Base-by-base conservation (phyloP, 495 filamentous ascomycete species). In the Lindgomyces ingoldianus region DNA sequence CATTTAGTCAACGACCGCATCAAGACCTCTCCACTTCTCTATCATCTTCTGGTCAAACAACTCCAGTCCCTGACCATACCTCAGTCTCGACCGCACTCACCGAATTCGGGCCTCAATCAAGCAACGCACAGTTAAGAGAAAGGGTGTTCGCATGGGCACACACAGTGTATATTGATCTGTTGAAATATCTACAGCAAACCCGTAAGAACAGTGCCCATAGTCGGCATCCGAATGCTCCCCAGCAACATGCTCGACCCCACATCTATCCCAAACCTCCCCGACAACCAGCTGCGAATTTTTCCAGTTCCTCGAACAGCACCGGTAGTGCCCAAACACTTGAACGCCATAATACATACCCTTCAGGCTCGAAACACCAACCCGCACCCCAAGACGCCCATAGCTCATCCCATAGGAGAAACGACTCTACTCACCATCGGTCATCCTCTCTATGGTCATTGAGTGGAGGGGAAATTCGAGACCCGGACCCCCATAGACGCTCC, bases 71-170 rank as follows among this genome's bases (percentile, higher is more conserved):
- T 2, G 57, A 65, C 12, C 58, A 64, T 12, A 68, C 62, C 1
- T 63, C 72, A 6, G n/a, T 50, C 4, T 50, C 62, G 16, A 65
- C 60, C 16, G 46, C 68, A 3, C 44, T 71, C 12, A 33, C 55
- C 18, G 72, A 76, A 22, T 77, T 69, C 50, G 73, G 73, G 4
- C 64, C 74, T 0, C 67, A 68, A 42, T 71, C 75, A 25, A 59
- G 72, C 11, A 89, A 85, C 69, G 74, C 79, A 4, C 84, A 86
- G 65, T 91, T 90, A 72, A 89, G 89, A 65, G 93, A 97, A 73
- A 89, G 87, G 64, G 85, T 88, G 4, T 80, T 96, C 46, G 81
- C 87, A 16, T 93, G 89, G 84, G 94, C 94, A 29, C 90, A 97
- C 73, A 82, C 84, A 53, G 85, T 93, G 22, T 98, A 98, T 76